Evolutionary conservation across 257 asterid genomes (phyloP), one percentile per base, ranked within the genome.

Genomic region (Primulina huaijiensis): DNA sequence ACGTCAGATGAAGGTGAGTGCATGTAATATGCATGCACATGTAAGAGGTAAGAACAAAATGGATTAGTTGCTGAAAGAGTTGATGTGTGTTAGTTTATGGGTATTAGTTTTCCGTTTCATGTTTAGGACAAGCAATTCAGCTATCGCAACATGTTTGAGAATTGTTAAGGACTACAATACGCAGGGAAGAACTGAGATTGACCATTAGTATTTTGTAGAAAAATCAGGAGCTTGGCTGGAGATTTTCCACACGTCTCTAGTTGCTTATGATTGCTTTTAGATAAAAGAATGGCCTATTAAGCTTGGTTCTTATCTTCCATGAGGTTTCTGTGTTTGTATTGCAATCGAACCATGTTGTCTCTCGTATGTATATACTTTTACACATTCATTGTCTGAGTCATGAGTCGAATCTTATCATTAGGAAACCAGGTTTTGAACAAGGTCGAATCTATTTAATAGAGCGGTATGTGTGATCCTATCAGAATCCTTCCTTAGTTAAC

Each of bases 61-160:
- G 71, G 59, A 59, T 70, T 21, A 50, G 60, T 68, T 30, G 31
- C 40, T 60, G 35, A 33, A 40, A 29, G 56, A 21, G 21, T 20
- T 17, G 61, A 11, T 14, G 3, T 8, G 8, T 70, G 35, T 43
- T 31, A 58, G 62, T 65, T 25, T 40, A 50, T 64, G 63, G 64
- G 60, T 27, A 25, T 29, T 52, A n/a, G 62, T 19, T 9, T 61
- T 52, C 27, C 29, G 52, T 40, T 14, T 60, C 43, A 46, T 60
- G 50, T 37, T 62, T 69, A 61, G 69, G 79, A 65, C 55, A 58
- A 16, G 12, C 52, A 19, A 43, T 76, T 71, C 60, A 76, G 69
- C 73, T 31, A 12, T 27, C 21, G 60, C 61, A 61, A 11, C 56
- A 38, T 35, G 3, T 16, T 21, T 34, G 30, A 12, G n/a, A 64